Conservation (phyloP, 2,329 filamentous ascomycete species). For the Nigrospora oryzae region DNA sequence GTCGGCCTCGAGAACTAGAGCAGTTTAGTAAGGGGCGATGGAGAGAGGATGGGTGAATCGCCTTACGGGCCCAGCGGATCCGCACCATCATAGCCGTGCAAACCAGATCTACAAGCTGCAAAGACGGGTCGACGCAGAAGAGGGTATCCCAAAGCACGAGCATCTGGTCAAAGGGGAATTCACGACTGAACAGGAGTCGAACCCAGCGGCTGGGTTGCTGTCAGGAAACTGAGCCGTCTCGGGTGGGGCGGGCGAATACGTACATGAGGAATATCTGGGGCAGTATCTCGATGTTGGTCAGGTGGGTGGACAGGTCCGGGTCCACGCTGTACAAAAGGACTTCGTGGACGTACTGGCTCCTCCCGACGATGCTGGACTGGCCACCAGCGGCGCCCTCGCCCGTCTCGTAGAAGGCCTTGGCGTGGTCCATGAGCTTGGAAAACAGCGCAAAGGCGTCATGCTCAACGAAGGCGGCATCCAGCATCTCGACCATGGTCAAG, state of each 20-base stretch:
- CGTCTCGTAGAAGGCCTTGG: slow-evolving; percentile 80
- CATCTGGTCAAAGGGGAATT: slow-evolving; percentile 82
- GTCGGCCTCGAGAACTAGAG: slow-evolving; percentile 70
- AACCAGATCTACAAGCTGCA: slow-evolving; percentile 81
- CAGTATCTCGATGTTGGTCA: slow-evolving; percentile 78
- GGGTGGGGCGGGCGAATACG: slow-evolving; percentile 13
- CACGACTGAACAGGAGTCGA: slow-evolving; percentile 81
- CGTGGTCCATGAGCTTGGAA: slow-evolving; percentile 77
- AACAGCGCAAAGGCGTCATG: slow-evolving; percentile 88
- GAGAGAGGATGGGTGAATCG: neutral
- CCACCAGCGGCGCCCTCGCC: slow-evolving; percentile 28
- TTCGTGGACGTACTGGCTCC: slow-evolving; percentile 82
- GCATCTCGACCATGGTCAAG: slow-evolving; percentile 50
- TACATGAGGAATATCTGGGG: slow-evolving; percentile 95
- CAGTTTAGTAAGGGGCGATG: slow-evolving; percentile 2
- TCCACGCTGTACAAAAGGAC: slow-evolving; percentile 70
- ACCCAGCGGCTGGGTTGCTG: slow-evolving; percentile 68
- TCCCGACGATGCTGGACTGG: slow-evolving; percentile 57
- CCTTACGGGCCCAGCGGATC: slow-evolving; percentile 79
- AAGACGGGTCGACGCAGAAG: slow-evolving; percentile 73
- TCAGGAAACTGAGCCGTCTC: slow-evolving; percentile 3
- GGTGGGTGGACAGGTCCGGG: slow-evolving; percentile 71
- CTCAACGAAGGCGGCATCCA: slow-evolving; percentile 70
- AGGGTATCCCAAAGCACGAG: slow-evolving; percentile 84
- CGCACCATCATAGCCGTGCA: slow-evolving; percentile 90